phyloP scores from a whole-genome alignment of 2,329 filamentous ascomycete genomes.

The Fusarium neocosmosporiellum region DNA sequence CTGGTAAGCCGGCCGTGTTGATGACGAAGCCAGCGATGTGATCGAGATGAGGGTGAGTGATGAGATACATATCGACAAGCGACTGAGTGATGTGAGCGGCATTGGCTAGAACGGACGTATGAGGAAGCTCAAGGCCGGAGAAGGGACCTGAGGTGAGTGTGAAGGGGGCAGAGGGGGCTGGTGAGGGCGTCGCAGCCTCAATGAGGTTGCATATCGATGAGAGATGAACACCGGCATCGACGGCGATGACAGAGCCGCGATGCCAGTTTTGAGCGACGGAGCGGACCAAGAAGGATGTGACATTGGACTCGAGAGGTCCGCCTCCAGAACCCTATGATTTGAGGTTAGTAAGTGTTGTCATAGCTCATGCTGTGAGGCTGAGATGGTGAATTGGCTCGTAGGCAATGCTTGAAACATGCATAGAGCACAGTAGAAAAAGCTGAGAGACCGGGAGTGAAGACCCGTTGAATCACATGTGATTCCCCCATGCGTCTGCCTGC shows the following conservation, averaged over 20 bases:
- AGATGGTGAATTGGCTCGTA: background rate
- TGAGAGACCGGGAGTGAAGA: background rate
- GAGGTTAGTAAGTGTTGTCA: constrained; percentile 26
- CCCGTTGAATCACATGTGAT: background rate
- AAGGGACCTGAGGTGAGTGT: constrained; percentile 79
- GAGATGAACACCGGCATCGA: constrained; percentile 93
- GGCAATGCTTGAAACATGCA: background rate
- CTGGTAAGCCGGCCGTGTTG: constrained; percentile 89
- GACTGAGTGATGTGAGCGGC: constrained; percentile 82
- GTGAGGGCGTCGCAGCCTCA: constrained; percentile 61
- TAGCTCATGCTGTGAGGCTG: background rate
- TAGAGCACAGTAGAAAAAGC: background rate
- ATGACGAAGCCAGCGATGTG: constrained; percentile 92
- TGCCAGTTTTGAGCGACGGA: constrained; percentile 83
- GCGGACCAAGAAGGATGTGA: constrained; percentile 89
- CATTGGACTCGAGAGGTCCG: constrained; percentile 89
- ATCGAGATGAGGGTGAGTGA: constrained; percentile 97
- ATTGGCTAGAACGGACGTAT: constrained; percentile 77
- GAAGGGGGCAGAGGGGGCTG: constrained; percentile 55
- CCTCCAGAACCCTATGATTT: constrained; percentile 81
- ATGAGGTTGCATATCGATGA: constrained; percentile 86
- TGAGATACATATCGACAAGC: constrained; percentile 87
- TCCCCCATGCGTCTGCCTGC: background rate
- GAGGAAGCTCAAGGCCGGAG: constrained; percentile 77
- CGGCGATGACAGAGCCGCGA: constrained; percentile 85